Base-by-base conservation (phyloP, 2,329 filamentous ascomycete species). In the Phyllosticta citriasiana region DNA sequence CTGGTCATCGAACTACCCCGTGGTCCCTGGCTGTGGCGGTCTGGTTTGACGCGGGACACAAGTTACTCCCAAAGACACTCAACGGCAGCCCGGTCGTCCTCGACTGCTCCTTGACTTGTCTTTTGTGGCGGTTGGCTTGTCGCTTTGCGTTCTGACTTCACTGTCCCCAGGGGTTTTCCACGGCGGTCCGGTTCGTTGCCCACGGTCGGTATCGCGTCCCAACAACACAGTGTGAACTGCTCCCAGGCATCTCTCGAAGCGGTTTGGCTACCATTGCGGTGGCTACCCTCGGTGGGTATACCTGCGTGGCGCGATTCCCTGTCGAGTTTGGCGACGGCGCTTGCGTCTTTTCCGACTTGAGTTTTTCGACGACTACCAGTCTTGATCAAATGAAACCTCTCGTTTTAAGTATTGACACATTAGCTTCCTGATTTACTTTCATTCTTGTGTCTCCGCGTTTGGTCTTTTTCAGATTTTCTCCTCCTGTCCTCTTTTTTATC, bases 151-250 rank as follows among this genome's bases (percentile, higher is more conserved):
- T 47, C 35, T 47, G 16, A 47, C 40, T 19, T 47, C 4, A 47
- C 40, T 19, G 7, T 16, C 40, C 40, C 40, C 40, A 47, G 40
- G 7, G 40, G 14, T 47, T 30, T 47, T 47, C 40, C 40, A n/a
- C 57, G 55, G 57, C 24, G 53, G 57, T 55, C 25, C 30, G 53
- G 57, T 60, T 60, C 57, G 26, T 14, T 52, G 54, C 40, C 26
- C 2, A 14, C 51, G 30, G 51, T 59, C 47, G 30, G 24, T 54
- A 2, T 54, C n/a, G 1, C 24, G 30, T 54, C 25, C 14, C 24
- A 5, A n/a, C 30, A 4, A 12, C 6, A 4, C 19, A 22, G 9
- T 59, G 12, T 19, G 51, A 59, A 54, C 57, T 54, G 47, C 51
- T 24, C 57, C 57, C 14, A 8, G 27, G 4, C 35, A 25, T 33